A percentile compares a stretch with the other conserved stretches of the same genome.
Evolutionary conservation across 345 rosid species (phyloP).

Genomic region (Bruguiera gymnorhiza): DNA sequence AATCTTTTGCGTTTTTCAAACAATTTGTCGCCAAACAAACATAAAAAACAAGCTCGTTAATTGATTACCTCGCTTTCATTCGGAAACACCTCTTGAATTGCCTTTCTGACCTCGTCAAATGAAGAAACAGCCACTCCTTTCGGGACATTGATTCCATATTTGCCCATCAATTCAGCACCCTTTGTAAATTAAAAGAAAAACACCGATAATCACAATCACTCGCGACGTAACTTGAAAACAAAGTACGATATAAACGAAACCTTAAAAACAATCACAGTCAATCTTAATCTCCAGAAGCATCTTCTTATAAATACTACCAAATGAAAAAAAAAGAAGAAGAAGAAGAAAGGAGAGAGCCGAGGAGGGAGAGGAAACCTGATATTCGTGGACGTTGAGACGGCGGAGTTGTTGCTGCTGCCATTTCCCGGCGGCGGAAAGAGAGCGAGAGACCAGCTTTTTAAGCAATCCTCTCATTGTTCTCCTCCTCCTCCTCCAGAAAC

Average conservation of each 20-base stretch:
- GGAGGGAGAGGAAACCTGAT: conserved; percentile 54
- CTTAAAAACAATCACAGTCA: not conserved
- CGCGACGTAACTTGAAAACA: not conserved
- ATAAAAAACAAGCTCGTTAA: not conserved
- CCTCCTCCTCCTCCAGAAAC: conserved; percentile 20
- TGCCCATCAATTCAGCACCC: conserved; percentile 96
- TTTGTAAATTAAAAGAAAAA: conserved; percentile 12
- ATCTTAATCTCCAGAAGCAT: too few species aligned
- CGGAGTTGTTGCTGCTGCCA: conserved; percentile 97
- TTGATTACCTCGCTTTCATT: conserved; percentile 60
- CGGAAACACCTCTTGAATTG: conserved; percentile 59
- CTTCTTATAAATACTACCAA: not conserved
- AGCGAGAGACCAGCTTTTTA: conserved; percentile 67
- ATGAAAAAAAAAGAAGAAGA: not conserved
- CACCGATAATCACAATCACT: not conserved
- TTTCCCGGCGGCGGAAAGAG: conserved; percentile 75
- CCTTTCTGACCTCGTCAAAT: conserved; percentile 53
- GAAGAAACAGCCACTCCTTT: conserved; percentile 85
- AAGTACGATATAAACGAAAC: not conserved
- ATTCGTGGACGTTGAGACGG: conserved; percentile 95
- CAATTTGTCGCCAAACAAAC: not conserved
- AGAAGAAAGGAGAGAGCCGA: not conserved
- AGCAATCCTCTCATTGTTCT: conserved; percentile 62
- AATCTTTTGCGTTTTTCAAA: not conserved
- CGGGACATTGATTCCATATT: conserved; percentile 88